Base-by-base conservation (phyloP, 345 rosid genomes). In the Cochlearia excelsa region DNA sequence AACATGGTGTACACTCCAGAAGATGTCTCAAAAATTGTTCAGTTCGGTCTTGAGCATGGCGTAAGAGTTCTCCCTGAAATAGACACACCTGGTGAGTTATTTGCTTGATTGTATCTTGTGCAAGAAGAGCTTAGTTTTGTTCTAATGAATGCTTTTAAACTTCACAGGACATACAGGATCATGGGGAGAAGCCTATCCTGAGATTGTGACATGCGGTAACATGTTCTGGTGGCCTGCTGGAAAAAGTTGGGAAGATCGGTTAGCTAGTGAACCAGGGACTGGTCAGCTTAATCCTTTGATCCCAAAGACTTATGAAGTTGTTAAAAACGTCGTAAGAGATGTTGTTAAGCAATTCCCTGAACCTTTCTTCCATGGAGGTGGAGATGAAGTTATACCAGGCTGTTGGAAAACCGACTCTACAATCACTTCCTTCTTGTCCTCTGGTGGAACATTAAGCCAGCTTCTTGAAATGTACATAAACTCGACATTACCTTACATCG, bases 171-270 rank as follows among this genome's bases (percentile, higher is more conserved):
- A 90, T 67, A 79, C 97, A 44, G 92, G 92, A 59, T 90, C 96
- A 26, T 88, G 96, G 96, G 95, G 87, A 49, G 79, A 60, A 68
- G 92, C 98, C 4, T 80, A 84, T 51, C 95, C 95, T 1, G 95
- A 91, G 9, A 82, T 86, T 7, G 82, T 88, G 50, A 59, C 92
- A 42, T 86, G 93, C n/a, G 87, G 83, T 40, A 79, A 91, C 78
- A 86, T 84, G 96, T 84, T 84, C 52, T 88, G 92, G 98, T 86
- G 77, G 83, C 92, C 92, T 6, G 79, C 79, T 2, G 84, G 77
- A 26, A 68, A 54, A 42, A 43, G 61, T 26, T 79, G 88, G 94
- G 65, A 49, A 0, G 92, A 88, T 26, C 74, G 79, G 58, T 72
- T 88, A 37, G 92, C 96, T 53, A 68, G 95, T 5, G 90, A 91